Base-by-base conservation (phyloP, 441 rosid genomes). In the Gossypium gossypioides region DNA sequence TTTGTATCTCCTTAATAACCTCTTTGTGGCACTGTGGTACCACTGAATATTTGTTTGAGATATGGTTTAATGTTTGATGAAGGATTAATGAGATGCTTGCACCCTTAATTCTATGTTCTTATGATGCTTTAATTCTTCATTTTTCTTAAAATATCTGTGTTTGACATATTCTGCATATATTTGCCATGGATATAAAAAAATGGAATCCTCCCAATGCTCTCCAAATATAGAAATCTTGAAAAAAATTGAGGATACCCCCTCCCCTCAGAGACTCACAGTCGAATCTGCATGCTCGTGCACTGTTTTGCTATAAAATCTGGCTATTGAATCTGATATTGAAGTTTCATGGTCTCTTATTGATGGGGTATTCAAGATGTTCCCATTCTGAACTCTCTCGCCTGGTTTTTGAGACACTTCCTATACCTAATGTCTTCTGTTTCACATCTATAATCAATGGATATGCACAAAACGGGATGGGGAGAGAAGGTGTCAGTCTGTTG, bases 1-100 rank as follows among this genome's bases (percentile, higher is more conserved):
- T 80, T 16, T 88, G 94, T 72, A 92, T 91, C 76, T 85, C 98
- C 4, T 71, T 91, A 65, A 86, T 88, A 86, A 89, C 92, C 32
- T 83, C 88, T 70, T 81, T 92, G 50, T 79, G 87, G 81, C 84
- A 80, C 21, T 79, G 86, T 74, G 89, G 91, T 60, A 60, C 83
- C 64, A 71, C 76, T 62, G 83, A 77, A 75, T 94, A 88, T 79
- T 86, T 80, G 56, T 42, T 84, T 9, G 91, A 91, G 84, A 79
- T 89, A 88, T 80, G 78, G 89, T 78, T 76, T 84, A 68, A 89
- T 91, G 93, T 77, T 89, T 71, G 87, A 89, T 21, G 91, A 85
- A 34, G 9, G 9, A 34, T 5, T 34, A 34, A 34, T 34, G 40
- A 34, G 40, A 34, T 34, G 40, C 40, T 34, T 34, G 40, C 40